Conservation (phyloP, 768 basidiomycete species). For the Podaxis mareebaensis region DNA sequence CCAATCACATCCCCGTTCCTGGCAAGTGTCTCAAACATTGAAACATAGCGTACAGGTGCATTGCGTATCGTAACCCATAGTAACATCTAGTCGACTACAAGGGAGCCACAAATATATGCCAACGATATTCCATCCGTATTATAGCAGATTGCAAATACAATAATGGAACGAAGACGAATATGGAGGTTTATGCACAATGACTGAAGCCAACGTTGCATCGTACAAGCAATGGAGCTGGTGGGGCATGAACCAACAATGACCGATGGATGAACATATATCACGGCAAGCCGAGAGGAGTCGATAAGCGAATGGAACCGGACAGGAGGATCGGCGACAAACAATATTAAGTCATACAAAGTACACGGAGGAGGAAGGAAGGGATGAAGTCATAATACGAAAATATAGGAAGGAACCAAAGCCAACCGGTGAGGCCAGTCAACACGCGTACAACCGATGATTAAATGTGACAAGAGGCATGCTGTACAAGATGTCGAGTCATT, state of each 20-base stretch:
- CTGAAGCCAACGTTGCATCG: neutral
- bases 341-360: conserved; percentile 16
- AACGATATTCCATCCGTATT: conserved; percentile 2
- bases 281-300: neutral
- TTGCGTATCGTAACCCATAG: neutral
- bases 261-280: neutral
- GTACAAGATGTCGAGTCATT: conserved; percentile 23
- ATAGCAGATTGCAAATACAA: conserved; percentile 2
- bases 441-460: neutral
- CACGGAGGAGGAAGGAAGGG: neutral
- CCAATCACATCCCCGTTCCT: too few species aligned
- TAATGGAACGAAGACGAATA: neutral
- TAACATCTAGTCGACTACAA: neutral
- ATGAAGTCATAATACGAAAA: neutral
- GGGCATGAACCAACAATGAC: neutral
- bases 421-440: neutral
- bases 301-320: neutral
- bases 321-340: conserved; percentile 3
- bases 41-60: neutral
- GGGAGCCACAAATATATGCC: neutral
- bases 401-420: neutral
- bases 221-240: neutral
- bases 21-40: too few species aligned
- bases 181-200: neutral
- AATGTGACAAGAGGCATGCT: neutral